These are phyloP conservation scores for Entelexis paramagnoliae DNA, from an alignment of 1,139 yeast genomes.

Conservation along the genomic window DNA sequence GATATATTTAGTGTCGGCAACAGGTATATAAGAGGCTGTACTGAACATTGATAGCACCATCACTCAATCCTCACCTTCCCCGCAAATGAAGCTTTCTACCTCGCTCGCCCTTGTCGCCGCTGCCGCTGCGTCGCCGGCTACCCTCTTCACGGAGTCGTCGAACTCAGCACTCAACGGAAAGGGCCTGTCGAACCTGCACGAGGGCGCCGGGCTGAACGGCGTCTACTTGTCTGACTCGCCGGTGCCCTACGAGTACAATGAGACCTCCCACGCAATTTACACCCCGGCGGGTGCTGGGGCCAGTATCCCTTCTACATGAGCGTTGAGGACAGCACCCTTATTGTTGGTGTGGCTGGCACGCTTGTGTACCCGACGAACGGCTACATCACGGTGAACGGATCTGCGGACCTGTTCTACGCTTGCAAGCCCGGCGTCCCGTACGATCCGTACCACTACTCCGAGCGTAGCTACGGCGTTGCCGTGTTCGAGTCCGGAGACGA, in stretches of 20 bases:
- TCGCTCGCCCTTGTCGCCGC: not conserved
- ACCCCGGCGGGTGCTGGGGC: not conserved
- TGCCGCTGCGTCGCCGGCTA: not conserved
- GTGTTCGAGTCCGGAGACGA: not conserved
- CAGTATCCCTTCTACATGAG: not conserved
- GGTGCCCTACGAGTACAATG: not conserved
- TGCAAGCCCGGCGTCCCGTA: conserved; percentile 6
- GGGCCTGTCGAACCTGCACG: not conserved
- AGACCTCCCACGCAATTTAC: not conserved
- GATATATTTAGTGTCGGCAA: not conserved
- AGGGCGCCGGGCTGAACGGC: conserved; percentile 5
- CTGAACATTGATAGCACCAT: not conserved
- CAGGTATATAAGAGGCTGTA: not conserved
- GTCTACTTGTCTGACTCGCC: not conserved
- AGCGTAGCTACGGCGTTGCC: not conserved
- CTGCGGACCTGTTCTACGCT: not conserved
- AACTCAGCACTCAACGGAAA: not conserved
- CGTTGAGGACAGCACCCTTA: not conserved
- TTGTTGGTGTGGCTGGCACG: not conserved
- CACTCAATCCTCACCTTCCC: not conserved
- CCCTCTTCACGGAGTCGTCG: not conserved
- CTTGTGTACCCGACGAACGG: not conserved
- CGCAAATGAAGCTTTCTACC: not conserved
- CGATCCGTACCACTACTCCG: conserved; percentile 2
- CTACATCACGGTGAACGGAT: conserved; percentile 3